A percentile compares a stretch with the other conserved stretches of the same genome.
Conservation (phyloP, 1,284 basidiomycete genomes). For the Cutaneotrichosporon sp. region DNA sequence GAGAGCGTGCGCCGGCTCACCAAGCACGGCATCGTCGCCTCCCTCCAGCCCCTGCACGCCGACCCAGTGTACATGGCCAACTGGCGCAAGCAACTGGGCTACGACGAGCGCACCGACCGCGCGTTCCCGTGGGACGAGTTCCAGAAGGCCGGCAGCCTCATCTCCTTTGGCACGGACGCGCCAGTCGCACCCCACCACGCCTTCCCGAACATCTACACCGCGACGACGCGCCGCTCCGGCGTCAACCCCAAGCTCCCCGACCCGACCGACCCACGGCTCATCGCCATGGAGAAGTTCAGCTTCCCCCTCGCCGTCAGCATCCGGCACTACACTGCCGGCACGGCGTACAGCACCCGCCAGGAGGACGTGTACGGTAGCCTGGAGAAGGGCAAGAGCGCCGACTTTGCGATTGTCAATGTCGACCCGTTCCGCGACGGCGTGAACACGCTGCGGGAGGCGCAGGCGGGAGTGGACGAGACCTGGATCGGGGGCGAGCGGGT, state of each 20-base stretch:
- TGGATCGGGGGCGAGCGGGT: conserved; percentile 31
- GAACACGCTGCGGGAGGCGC: conserved; percentile 30
- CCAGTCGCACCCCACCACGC: conserved; percentile 34
- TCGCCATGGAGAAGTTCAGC: conserved; percentile 17
- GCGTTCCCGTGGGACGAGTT: conserved; percentile 37
- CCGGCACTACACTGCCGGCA: conserved; percentile 27
- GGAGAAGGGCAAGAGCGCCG: conserved; percentile 32
- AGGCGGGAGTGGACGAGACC: conserved; percentile 31
- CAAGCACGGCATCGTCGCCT: conserved; percentile 30
- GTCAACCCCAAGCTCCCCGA: conserved; percentile 23
- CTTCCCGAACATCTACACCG: conserved; percentile 36
- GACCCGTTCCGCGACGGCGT: conserved; percentile 37
- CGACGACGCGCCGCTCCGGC: conserved; percentile 31
- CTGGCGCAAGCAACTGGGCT: conserved; percentile 30
- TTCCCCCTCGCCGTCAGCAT: conserved; percentile 26
- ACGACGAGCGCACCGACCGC: conserved; percentile 31
- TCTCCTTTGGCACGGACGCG: conserved; percentile 37
- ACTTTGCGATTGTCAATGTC: conserved; percentile 34
- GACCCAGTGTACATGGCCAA: conserved; percentile 34
- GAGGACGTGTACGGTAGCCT: conserved; percentile 27
- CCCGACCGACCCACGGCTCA: conserved; percentile 16
- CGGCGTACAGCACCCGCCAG: conserved; percentile 24
- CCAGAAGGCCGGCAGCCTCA: conserved; percentile 22
- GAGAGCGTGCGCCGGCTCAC: conserved; percentile 31
- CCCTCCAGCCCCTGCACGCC: conserved; percentile 38